A percentile compares a stretch with the other conserved stretches of the same genome.
phyloP scores from a whole-genome alignment of 306 rosid species.

The Quercus rubra region DNA sequence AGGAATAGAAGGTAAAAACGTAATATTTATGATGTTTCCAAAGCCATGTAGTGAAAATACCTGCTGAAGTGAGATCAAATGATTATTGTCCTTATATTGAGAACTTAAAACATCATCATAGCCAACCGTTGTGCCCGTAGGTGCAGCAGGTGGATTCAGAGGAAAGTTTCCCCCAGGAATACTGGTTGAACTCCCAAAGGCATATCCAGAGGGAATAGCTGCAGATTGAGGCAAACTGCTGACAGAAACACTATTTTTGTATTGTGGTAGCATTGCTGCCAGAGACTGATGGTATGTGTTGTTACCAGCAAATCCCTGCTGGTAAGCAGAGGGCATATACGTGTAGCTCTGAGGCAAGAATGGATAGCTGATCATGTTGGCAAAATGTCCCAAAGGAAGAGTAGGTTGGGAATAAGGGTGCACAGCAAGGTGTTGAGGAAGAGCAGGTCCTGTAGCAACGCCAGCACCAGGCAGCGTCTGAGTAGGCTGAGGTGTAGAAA shows the following conservation, averaged over 20 bases:
- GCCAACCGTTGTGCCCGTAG: constrained; percentile 72
- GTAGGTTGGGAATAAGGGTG: constrained; percentile 94
- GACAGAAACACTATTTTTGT: constrained; percentile 89
- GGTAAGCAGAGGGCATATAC: constrained; percentile 97
- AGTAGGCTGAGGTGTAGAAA: constrained; percentile 68
- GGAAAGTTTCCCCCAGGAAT: constrained; percentile 94
- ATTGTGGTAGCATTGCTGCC: constrained; percentile 93
- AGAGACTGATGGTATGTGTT: constrained; percentile 93
- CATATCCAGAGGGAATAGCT: constrained; percentile 84
- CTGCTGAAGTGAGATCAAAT: constrained; percentile 94
- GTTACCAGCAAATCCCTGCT: constrained; percentile 90
- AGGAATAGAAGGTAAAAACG: neutral
- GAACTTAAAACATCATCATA: constrained; percentile 80
- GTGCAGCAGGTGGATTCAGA: constrained; percentile 69
- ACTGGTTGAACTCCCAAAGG: constrained; percentile 81
- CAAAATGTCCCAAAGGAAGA: constrained; percentile 87
- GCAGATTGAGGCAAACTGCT: constrained; percentile 97
- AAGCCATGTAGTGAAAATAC: constrained; percentile 26
- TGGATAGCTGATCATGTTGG: constrained; percentile 94
- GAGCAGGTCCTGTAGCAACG: constrained; percentile 83
- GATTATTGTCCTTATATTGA: constrained; percentile 85
- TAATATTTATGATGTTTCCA: neutral
- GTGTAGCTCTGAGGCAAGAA: constrained; percentile 97
- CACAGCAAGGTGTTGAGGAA: constrained; percentile 92
- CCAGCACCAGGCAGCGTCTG: constrained; percentile 60